Base-by-base conservation (phyloP, 768 basidiomycete species). In the Macrolepiota dolichaula region DNA sequence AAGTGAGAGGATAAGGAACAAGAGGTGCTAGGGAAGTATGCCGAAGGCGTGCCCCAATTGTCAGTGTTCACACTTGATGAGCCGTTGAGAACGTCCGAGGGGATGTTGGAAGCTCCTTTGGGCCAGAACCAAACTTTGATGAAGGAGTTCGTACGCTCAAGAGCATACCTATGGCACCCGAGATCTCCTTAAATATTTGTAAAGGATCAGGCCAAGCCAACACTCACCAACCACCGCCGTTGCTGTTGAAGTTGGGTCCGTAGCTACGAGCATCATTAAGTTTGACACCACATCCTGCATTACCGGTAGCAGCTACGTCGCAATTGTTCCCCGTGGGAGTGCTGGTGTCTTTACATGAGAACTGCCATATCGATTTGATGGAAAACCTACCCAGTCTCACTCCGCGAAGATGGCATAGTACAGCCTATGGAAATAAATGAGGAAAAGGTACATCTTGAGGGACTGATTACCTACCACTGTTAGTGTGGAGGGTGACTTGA, bases 101-200 rank as follows among this genome's bases (percentile, higher is more conserved):
- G 84, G 22, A 81, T 74, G 54, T 62, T 61, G 7, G 62, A 64
- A 57, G 70, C 74, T 61, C 75, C 72, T 22, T 85, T 73, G 0
- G 81, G 70, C 85, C 86, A 89, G 74, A 85, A 87, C 81, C 84
- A 89, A 36, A 86, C 75, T 59, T 81, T 83, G 65, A 89, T 81
- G 64, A 76, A 78, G 12, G 60, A 63, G 12, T 71, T 63, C 1
- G 81, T 80, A 42, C 85, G 79, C 66, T 85, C 83, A 65, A 85
- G 74, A 1, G 81, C 86, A 67, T 80, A 85, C 77, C 79, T 84
- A 24, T 17, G 25, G 13, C 15, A 3, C 42, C 42, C 42, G 19
- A 44, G 42, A 44, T 12, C 9, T 46, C n/a, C 7, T 19, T 64
- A 24, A 47, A 19, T 63, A 35, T 69, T 50, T 6, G 37, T 19